phyloP scores from a whole-genome alignment of 176 grass and related monocot genomes.

The Oryza glumipatula region DNA sequence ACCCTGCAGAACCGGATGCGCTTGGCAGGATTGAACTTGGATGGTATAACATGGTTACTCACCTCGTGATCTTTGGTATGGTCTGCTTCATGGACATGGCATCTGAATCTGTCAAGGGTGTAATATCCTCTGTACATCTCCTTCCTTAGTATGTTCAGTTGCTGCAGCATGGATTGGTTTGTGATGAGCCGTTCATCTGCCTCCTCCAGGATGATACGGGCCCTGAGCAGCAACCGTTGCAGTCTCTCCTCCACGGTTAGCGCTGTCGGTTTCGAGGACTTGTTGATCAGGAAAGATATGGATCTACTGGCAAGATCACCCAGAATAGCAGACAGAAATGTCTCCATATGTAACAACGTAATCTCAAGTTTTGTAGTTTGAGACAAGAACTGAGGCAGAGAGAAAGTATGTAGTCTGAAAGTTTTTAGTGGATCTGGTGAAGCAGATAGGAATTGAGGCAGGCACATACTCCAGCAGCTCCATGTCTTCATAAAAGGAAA shows the following conservation, averaged over 20 bases:
- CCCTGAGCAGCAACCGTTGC: background rate
- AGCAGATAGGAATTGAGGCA: background rate
- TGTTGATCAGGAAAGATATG: background rate
- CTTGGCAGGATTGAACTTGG: constrained; percentile 17
- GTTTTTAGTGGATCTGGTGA: background rate
- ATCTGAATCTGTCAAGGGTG: background rate
- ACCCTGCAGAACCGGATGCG: background rate
- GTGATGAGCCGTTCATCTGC: constrained; percentile 28
- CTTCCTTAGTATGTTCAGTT: background rate
- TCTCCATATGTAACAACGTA: background rate
- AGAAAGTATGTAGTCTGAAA: background rate
- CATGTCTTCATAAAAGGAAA: too few species aligned
- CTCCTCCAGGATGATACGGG: constrained; percentile 13
- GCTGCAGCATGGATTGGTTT: background rate
- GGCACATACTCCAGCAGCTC: background rate
- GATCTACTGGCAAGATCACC: constrained; percentile 6
- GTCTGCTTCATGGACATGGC: background rate
- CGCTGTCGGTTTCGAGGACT: background rate
- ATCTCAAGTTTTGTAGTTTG: background rate
- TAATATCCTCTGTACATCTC: constrained; percentile 24
- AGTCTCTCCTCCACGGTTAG: background rate
- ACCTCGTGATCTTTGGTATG: background rate
- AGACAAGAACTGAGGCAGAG: background rate
- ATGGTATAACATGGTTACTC: background rate
- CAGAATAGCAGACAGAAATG: background rate